Conservation (phyloP, 495 filamentous ascomycete species). For the Penicillium verhagenii region DNA sequence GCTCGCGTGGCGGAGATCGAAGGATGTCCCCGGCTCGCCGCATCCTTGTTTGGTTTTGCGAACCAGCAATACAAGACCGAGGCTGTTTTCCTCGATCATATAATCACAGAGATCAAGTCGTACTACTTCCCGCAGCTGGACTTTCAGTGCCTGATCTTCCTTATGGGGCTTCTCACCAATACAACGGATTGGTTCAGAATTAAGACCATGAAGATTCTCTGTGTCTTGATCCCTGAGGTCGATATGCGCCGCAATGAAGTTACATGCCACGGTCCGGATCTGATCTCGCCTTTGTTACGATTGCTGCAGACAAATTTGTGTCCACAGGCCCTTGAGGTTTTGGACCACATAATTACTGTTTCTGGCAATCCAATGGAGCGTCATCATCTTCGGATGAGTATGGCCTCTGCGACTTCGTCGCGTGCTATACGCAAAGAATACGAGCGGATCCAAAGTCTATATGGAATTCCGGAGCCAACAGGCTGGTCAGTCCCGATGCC, state of each 20-base stretch:
- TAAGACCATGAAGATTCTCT: conserved; percentile 86
- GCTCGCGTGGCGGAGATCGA: conserved; percentile 71
- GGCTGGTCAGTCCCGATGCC: conserved; percentile 97
- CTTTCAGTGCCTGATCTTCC: conserved; percentile 78
- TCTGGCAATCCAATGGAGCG: conserved; percentile 89
- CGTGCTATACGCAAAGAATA: conserved; percentile 88
- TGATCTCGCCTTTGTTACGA: conserved; percentile 89
- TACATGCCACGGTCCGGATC: conserved; percentile 84
- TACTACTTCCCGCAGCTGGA: conserved; percentile 84
- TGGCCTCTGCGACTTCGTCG: conserved; percentile 74
- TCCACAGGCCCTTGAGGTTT: conserved; percentile 81
- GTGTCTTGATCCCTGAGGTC: conserved; percentile 81
- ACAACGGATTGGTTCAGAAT: conserved; percentile 83
- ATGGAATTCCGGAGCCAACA: conserved; percentile 92
- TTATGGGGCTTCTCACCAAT: conserved; percentile 91
- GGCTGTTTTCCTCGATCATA: conserved; percentile 74
- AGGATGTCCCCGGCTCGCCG: conserved; percentile 42
- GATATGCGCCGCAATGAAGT: conserved; percentile 93
- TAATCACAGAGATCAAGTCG: conserved; percentile 71
- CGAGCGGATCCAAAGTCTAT: conserved; percentile 88
- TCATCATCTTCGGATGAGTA: conserved; percentile 94
- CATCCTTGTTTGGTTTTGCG: conserved; percentile 66
- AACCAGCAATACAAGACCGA: conserved; percentile 64
- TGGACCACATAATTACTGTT: conserved; percentile 94
- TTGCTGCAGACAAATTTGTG: conserved; percentile 92